Evolutionary conservation across 495 filamentous ascomycete species (phyloP).

Genomic region (Penicillium atrosanguineum): DNA sequence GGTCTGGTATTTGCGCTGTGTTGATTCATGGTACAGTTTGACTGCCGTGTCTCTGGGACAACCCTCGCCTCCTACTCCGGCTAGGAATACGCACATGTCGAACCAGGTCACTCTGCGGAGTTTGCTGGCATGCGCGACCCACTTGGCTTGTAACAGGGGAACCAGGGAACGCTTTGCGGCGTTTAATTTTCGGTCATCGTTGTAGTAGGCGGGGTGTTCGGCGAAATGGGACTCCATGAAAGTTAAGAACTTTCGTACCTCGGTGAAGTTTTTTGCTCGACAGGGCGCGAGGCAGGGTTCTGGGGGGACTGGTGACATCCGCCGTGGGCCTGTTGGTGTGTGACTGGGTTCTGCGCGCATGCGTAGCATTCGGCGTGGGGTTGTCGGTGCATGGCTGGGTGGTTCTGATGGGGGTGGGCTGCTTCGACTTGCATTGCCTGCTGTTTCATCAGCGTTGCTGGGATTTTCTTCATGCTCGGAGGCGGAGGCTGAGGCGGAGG

Average conservation of each 20-base stretch:
- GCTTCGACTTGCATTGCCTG: background rate
- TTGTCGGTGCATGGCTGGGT: background rate
- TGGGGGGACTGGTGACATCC: background rate
- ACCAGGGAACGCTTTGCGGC: background rate
- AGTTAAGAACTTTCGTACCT: background rate
- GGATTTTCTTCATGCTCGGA: background rate
- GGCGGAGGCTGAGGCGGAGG: background rate
- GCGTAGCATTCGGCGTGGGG: background rate
- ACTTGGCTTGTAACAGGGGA: background rate
- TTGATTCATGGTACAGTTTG: background rate
- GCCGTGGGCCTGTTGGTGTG: background rate
- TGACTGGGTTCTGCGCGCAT: background rate
- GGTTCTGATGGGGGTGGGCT: background rate
- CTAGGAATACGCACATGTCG: conserved; percentile 8
- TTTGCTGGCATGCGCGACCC: background rate
- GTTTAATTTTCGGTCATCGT: background rate
- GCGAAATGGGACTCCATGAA: background rate
- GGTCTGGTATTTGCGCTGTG: background rate
- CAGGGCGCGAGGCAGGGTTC: background rate
- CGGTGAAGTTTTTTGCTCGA: background rate
- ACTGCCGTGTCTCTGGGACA: background rate
- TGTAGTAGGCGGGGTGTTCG: background rate
- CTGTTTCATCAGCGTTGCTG: background rate
- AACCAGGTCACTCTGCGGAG: background rate
- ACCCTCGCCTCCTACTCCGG: background rate